A percentile compares a stretch with the other conserved stretches of the same genome.
These are phyloP conservation scores for Stagonosporopsis chrysanthemi DNA, from an alignment of 2,329 filamentous ascomycete genomes.

Conservation along the genomic window DNA sequence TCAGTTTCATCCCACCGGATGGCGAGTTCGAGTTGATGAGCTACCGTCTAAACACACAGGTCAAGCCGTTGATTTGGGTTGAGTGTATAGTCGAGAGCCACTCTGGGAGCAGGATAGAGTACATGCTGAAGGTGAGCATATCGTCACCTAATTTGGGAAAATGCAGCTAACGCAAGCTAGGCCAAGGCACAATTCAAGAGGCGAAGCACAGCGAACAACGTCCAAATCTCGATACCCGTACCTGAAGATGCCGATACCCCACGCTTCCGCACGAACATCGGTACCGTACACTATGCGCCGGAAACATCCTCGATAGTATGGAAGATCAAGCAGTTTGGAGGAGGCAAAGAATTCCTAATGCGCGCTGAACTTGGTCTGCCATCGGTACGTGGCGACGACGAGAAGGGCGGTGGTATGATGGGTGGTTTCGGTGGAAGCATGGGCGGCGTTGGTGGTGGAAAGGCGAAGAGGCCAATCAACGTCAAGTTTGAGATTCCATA, in stretches of 20 bases:
- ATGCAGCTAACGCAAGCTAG: slow-evolving; percentile 43
- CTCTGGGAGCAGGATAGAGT: slow-evolving; percentile 93
- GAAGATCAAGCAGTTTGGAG: slow-evolving; percentile 99
- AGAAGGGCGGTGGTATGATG: slow-evolving; percentile 96
- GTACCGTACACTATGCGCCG: slow-evolving; percentile 94
- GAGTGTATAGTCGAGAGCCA: slow-evolving; percentile 97
- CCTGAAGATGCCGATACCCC: slow-evolving; percentile 97
- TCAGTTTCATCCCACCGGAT: slow-evolving; percentile 97
- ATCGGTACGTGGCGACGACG: slow-evolving; percentile 92
- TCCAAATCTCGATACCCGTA: slow-evolving; percentile 96
- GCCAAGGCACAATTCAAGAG: slow-evolving; percentile 98
- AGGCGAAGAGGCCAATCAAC: slow-evolving; percentile 94
- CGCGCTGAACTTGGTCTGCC: slow-evolving; percentile 93
- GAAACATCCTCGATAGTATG: slow-evolving; percentile 98
- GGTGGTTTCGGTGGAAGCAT: slow-evolving; percentile 96
- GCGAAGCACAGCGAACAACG: slow-evolving; percentile 96
- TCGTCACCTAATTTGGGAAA: not conserved
- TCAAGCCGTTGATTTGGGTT: slow-evolving; percentile 98
- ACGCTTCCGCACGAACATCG: slow-evolving; percentile 96
- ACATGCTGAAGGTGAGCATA: slow-evolving; percentile 84
- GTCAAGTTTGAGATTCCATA: slow-evolving; percentile 99
- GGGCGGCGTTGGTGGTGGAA: slow-evolving; percentile 81
- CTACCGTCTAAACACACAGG: slow-evolving; percentile 96
- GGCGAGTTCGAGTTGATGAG: slow-evolving; percentile 99
- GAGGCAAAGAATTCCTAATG: slow-evolving; percentile 99